Percentiles rank a stretch among this genome's conserved stretches.
phyloP scores from a whole-genome alignment of 2,329 filamentous ascomycete species.

The Colletotrichum lentis region DNA sequence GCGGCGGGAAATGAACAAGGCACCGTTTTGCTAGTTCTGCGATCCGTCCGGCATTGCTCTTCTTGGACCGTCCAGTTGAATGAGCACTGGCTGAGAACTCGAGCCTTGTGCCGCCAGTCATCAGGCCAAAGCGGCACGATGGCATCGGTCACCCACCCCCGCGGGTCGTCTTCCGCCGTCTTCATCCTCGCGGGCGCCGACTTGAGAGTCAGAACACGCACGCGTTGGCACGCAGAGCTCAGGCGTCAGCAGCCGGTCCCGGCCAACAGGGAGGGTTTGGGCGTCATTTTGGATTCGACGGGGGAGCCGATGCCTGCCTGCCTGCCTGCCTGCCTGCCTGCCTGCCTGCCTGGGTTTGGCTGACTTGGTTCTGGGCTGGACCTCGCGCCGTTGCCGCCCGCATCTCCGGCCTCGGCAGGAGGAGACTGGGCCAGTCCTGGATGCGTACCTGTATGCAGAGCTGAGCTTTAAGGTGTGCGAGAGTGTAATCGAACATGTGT shows the following conservation, averaged over 20 bases:
- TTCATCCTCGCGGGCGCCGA: slow-evolving; percentile 20
- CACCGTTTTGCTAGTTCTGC: slow-evolving; percentile 29
- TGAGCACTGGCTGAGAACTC: slow-evolving; percentile 16
- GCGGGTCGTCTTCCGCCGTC: slow-evolving; percentile 23
- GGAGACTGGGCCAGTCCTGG: slow-evolving; percentile 22
- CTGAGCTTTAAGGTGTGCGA: slow-evolving; percentile 14
- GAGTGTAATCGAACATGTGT: not conserved
- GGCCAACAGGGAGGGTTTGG: slow-evolving; percentile 21
- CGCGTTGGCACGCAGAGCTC: slow-evolving; percentile 26
- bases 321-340: too few species aligned
- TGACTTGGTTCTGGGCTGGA: slow-evolving; percentile 17
- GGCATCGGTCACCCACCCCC: slow-evolving; percentile 27
- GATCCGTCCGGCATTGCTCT: slow-evolving; percentile 18
- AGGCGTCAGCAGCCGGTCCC: slow-evolving; percentile 35
- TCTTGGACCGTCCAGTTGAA: slow-evolving; percentile 6
- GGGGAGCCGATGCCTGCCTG: slow-evolving; percentile 23
- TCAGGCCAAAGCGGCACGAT: slow-evolving; percentile 36
- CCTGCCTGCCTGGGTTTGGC: too few species aligned
- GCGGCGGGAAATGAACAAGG: slow-evolving; percentile 2
- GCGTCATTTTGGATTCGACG: slow-evolving; percentile 5
- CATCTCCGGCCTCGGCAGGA: slow-evolving; percentile 33
- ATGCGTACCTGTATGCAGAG: slow-evolving; percentile 34
- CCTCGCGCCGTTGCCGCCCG: slow-evolving; percentile 36
- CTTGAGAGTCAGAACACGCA: not conserved
- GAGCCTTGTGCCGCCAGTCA: slow-evolving; percentile 23